Evolutionary conservation across 1,139 yeast species (phyloP), one percentile per base, ranked within the genome.

Genomic region (Hanseniaspora gamundiae): DNA sequence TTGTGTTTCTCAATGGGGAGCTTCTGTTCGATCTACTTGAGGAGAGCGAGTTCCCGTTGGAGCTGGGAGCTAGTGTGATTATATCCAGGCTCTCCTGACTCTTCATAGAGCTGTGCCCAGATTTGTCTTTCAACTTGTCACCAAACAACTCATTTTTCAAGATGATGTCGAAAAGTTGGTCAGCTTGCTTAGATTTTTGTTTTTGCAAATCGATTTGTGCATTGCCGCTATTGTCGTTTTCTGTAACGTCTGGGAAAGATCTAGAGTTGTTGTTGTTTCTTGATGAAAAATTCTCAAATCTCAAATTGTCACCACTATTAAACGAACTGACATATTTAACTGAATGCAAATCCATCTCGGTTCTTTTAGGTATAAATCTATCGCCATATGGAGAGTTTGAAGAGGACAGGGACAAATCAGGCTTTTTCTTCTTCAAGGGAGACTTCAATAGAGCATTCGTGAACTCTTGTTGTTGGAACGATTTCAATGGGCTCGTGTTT

Each of bases 111-210:
- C 45, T 38, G 14, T 26, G 35, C 17, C 28, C 33, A n/a, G 29
- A 30, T 19, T 13, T 13, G 8, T 49, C 52, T 35, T 51, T 46
- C 27, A 82, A 78, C 48, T 82, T 76, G 55, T 82, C 93, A 8
- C 97, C 97, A 68, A 91, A 91, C 38, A 91, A 66, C 60, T 91
- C 99, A 27, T 94, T 86, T 54, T 85, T 83, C 36, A 91, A 65
- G 5, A 93, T 82, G 0, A 93, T 78, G 41, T 88, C 80, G 60
- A 88, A 93, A 0, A 95, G 85, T 51, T 82, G 67, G 57, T 85
- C 85, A 2, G 96, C 95, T 54, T 84, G 94, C 51, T 80, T 82
- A 55, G 79, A 85, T 55, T 77, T 72, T 48, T 81, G 71, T 24
- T 70, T 65, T 50, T 82, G 91, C 28, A 81, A 66, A 54, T 81